A percentile compares a stretch with the other conserved stretches of the same genome.
Conservation (phyloP, 225 moss, liverwort and hornwort species). For the Anthoceros angustus region DNA sequence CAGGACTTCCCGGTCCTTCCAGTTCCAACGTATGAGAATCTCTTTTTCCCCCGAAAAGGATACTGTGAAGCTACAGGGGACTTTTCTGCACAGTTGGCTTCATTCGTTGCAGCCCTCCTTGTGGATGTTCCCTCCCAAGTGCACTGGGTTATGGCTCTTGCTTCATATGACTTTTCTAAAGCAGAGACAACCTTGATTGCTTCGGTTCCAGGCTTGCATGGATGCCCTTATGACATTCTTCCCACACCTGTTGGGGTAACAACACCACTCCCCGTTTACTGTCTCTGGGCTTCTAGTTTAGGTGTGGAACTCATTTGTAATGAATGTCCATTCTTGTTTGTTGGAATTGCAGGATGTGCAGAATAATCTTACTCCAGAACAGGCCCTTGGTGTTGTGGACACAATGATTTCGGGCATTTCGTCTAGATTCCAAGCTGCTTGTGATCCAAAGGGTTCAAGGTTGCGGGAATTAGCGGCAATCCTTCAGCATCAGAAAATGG, state of each 20-base stretch:
- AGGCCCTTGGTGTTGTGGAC: constrained; percentile 18
- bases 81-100: constrained; percentile 26
- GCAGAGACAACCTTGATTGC: constrained; percentile 28
- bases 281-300: neutral
- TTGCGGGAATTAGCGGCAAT: constrained; percentile 22
- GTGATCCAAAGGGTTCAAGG: constrained; percentile 24
- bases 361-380: constrained; percentile 6
- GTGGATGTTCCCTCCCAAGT: constrained; percentile 30
- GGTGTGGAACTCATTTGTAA: constrained; percentile 4
- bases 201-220: constrained; percentile 32
- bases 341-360: constrained; percentile 5
- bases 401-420: constrained; percentile 27
- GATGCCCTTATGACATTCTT: constrained; percentile 20
- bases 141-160: constrained; percentile 31
- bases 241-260: neutral
- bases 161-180: constrained; percentile 26
- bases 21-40: constrained; percentile 15
- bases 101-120: constrained; percentile 28
- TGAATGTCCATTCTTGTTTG: neutral
- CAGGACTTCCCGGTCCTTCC: constrained; percentile 27
- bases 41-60: constrained; percentile 15
- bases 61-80: constrained; percentile 12
- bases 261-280: neutral
- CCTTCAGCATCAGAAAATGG: constrained; percentile 12
- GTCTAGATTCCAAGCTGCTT: constrained; percentile 21